Evolutionary conservation across 2,329 filamentous ascomycete genomes (phyloP).

Genomic region (Penicillium sp.): DNA sequence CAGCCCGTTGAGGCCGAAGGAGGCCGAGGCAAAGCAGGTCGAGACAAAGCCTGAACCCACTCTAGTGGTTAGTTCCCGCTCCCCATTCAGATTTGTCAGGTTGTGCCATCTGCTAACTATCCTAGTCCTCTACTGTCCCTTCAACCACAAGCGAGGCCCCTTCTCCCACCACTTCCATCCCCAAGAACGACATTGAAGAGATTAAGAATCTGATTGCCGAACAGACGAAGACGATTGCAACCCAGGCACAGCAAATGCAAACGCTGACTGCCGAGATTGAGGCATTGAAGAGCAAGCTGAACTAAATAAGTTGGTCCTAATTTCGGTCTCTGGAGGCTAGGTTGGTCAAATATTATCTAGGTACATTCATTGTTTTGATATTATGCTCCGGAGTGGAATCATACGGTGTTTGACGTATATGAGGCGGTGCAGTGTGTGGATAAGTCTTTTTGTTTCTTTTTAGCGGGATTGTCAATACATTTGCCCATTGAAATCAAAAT

Average conservation of each 20-base stretch:
- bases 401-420: conserved; percentile 12
- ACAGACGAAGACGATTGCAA: conserved; percentile 66
- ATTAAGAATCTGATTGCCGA: conserved; percentile 69
- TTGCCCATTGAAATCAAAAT: conserved; percentile 10
- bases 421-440: conserved; percentile 15
- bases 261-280: conserved; percentile 66
- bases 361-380: conserved; percentile 1
- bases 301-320: conserved; percentile 23
- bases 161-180: conserved; percentile 40
- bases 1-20: conserved; percentile 27
- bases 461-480: conserved; percentile 23
- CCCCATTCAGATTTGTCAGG: background rate
- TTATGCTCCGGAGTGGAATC: conserved; percentile 3
- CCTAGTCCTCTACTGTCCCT: conserved; percentile 28
- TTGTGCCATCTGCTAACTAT: conserved; percentile 3
- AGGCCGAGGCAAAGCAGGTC: conserved; percentile 10
- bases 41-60: conserved; percentile 20
- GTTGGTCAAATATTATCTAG: background rate
- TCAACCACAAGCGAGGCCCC: conserved; percentile 14
- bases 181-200: conserved; percentile 56
- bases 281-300: conserved; percentile 67
- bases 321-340: background rate
- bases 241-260: conserved; percentile 68
- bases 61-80: conserved; percentile 16
- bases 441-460: conserved; percentile 17